A percentile compares a stretch with the other conserved stretches of the same genome.
Evolutionary conservation across 176 grass and related monocot genomes (phyloP).

Genomic region (Oryza punctata): DNA sequence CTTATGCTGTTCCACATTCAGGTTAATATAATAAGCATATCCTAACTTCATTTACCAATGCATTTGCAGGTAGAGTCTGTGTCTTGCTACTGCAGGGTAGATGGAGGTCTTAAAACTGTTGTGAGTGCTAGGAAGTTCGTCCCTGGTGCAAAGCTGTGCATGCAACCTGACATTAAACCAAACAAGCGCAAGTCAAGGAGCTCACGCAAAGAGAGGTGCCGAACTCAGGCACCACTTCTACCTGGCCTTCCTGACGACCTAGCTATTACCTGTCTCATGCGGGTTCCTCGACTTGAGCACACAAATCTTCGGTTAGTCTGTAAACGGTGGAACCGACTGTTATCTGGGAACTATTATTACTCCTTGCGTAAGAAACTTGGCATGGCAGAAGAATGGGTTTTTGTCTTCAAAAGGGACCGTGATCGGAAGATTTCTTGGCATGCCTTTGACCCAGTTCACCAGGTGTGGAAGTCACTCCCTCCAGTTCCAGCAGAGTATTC

Average conservation of each 20-base stretch:
- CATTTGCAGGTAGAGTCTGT: constrained; percentile 65
- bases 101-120: constrained; percentile 71
- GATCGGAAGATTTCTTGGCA: constrained; percentile 90
- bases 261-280: constrained; percentile 82
- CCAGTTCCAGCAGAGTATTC: constrained; percentile 82
- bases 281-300: constrained; percentile 68
- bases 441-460: constrained; percentile 83
- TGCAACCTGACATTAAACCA: constrained; percentile 77
- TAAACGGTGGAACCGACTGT: constrained; percentile 77
- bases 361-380: constrained; percentile 74
- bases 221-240: constrained; percentile 64
- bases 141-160: constrained; percentile 60
- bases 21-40: background rate
- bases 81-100: constrained; percentile 65
- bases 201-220: constrained; percentile 65
- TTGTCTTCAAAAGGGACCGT: constrained; percentile 76
- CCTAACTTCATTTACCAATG: constrained; percentile 27
- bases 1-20: constrained; percentile 8
- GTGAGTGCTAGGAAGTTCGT: constrained; percentile 73
- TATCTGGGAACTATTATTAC: constrained; percentile 88
- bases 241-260: constrained; percentile 95
- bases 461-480: constrained; percentile 80
- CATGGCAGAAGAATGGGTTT: constrained; percentile 89
- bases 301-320: constrained; percentile 70
- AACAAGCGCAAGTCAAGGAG: constrained; percentile 55